These are phyloP conservation scores for Phaseolus lunatus DNA, from an alignment of 306 rosid species.

Conservation along the genomic window DNA sequence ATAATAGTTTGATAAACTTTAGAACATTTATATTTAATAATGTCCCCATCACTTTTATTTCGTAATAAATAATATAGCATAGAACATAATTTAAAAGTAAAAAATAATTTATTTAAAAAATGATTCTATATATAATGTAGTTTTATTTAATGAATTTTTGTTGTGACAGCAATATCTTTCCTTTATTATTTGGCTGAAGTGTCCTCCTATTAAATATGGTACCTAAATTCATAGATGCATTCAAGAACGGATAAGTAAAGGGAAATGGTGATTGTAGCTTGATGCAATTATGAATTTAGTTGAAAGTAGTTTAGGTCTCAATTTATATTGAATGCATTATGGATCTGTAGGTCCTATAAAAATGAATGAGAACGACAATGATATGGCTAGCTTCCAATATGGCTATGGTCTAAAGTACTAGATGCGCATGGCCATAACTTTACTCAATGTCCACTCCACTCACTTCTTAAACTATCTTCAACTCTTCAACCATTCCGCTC, in stretches of 20 bases:
- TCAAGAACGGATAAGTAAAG: constrained; percentile 27
- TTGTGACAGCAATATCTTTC: too few species aligned
- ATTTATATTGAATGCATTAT: constrained; percentile 47
- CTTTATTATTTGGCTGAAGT: constrained; percentile 27
- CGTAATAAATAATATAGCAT: too few species aligned
- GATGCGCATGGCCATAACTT: constrained; percentile 44
- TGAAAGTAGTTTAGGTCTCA: constrained; percentile 56
- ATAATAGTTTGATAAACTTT: too few species aligned
- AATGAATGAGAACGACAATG: constrained; percentile 42
- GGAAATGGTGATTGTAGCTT: constrained; percentile 25
- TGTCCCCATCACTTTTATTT: too few species aligned
- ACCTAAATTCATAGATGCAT: constrained; percentile 55
- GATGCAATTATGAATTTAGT: constrained; percentile 55
- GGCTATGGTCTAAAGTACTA: constrained; percentile 21
- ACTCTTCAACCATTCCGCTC: not conserved
- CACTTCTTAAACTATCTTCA: not conserved
- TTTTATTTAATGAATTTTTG: too few species aligned
- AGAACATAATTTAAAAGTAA: too few species aligned
- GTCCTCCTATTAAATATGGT: constrained; percentile 52
- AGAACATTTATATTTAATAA: too few species aligned
- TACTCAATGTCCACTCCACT: constrained; percentile 33
- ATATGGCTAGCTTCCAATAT: constrained; percentile 34
- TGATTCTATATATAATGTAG: too few species aligned
- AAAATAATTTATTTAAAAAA: too few species aligned
- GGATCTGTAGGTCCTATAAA: constrained; percentile 39